These are phyloP conservation scores for Irpex sp. DNA, from an alignment of 1,284 basidiomycete species.

Conservation along the genomic window DNA sequence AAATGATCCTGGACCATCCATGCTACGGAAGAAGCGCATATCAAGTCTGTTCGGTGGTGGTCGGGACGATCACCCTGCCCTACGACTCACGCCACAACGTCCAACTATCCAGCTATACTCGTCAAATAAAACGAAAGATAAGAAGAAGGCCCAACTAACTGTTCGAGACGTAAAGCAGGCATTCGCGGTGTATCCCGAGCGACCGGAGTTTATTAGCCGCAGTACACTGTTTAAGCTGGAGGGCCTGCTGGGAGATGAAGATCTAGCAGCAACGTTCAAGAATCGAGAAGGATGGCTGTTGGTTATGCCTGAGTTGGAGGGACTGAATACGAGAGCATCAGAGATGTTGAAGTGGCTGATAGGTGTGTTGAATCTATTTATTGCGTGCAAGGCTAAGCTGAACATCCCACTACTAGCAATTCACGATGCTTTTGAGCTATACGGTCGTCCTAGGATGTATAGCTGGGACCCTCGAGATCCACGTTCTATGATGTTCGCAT, in stretches of 20 bases:
- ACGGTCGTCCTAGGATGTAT: constrained; percentile 81
- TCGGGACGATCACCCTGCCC: constrained; percentile 33
- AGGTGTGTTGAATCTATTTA: constrained; percentile 42
- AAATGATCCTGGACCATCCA: constrained; percentile 19
- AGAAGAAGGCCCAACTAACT: constrained; percentile 61
- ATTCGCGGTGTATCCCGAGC: constrained; percentile 92
- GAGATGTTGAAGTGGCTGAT: constrained; percentile 97
- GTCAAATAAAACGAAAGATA: constrained; percentile 65
- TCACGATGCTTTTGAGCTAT: constrained; percentile 85
- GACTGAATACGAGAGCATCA: constrained; percentile 43
- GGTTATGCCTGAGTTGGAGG: constrained; percentile 79
- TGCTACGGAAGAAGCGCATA: constrained; percentile 58
- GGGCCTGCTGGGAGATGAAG: constrained; percentile 76
- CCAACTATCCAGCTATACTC: constrained; percentile 57
- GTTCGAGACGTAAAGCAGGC: constrained; percentile 60
- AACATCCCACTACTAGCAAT: constrained; percentile 46
- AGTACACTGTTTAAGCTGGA: constrained; percentile 90
- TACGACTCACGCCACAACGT: constrained; percentile 29
- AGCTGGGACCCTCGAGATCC: constrained; percentile 85
- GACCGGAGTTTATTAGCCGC: constrained; percentile 85
- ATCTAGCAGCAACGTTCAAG: constrained; percentile 58
- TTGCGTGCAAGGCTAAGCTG: constrained; percentile 16
- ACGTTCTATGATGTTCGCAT: constrained; percentile 76
- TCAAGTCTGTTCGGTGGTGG: constrained; percentile 55
- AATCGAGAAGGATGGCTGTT: constrained; percentile 78